These are phyloP conservation scores for Acorus calamus DNA, from an alignment of 106 monocot species.

Conservation along the genomic window DNA sequence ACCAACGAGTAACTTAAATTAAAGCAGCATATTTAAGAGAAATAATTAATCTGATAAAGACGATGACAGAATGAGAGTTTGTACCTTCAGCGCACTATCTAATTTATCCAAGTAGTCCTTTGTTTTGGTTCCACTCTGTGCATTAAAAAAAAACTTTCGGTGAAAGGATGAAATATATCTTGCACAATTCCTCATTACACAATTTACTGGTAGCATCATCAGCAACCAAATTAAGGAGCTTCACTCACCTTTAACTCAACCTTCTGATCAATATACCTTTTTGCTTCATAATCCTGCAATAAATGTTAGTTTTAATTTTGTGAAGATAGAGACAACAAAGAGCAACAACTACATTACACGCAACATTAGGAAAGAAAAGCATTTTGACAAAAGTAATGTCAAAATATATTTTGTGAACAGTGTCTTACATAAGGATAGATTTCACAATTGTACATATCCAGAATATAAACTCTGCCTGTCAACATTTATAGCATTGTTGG, in stretches of 20 bases:
- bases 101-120: constrained; percentile 65
- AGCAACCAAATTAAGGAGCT: neutral
- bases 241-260: constrained; percentile 58
- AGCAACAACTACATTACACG: neutral
- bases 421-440: constrained; percentile 88
- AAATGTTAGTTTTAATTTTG: neutral
- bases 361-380: neutral
- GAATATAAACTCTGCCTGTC: constrained; percentile 79
- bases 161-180: neutral
- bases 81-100: constrained; percentile 86
- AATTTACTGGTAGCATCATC: neutral
- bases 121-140: constrained; percentile 73
- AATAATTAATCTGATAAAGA: no score
- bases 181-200: neutral
- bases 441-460: constrained; percentile 97
- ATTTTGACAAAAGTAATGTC: neutral
- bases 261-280: constrained; percentile 69
- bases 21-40: no score
- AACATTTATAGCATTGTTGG: constrained; percentile 15
- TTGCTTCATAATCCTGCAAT: constrained; percentile 65
- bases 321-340: neutral
- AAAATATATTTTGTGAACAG: neutral
- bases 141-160: constrained; percentile 2
- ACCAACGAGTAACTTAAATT: no score
- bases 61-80: no score